Conservation (phyloP, 768 basidiomycete species). For the Suillus bovinus region DNA sequence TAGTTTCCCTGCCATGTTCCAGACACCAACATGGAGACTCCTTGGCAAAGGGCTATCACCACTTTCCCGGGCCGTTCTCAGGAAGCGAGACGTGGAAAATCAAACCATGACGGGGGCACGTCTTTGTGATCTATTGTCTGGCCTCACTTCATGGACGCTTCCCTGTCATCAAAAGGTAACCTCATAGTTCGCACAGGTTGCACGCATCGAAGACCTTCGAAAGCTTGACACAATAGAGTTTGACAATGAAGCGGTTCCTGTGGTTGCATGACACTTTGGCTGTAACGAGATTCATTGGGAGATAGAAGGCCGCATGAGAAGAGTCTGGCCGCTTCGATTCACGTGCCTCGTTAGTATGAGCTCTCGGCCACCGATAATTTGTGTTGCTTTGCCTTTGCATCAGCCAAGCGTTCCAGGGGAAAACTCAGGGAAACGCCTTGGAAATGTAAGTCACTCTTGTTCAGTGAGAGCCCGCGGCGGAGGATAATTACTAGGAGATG, state of each 20-base stretch:
- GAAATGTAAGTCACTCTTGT: neutral
- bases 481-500: neutral
- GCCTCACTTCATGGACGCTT: neutral
- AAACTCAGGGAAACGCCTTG: neutral
- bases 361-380: neutral
- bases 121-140: neutral
- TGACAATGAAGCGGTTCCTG: slow-evolving; percentile 1
- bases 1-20: neutral
- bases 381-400: neutral
- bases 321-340: neutral
- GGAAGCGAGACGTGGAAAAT: neutral
- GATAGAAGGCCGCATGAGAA: slow-evolving; percentile 4
- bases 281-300: neutral
- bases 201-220: neutral
- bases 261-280: slow-evolving; percentile 3
- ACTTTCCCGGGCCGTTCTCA: neutral
- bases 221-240: slow-evolving; percentile 5
- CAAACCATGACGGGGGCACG: neutral
- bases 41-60: slow-evolving; percentile 1
- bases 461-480: neutral
- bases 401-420: neutral
- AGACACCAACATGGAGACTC: neutral
- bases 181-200: slow-evolving; percentile 2
- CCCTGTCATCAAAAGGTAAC: neutral
- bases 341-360: neutral